Base-by-base conservation (phyloP, 176 grass and related monocot genomes). In the Rhipidocladum racemiflorum region DNA sequence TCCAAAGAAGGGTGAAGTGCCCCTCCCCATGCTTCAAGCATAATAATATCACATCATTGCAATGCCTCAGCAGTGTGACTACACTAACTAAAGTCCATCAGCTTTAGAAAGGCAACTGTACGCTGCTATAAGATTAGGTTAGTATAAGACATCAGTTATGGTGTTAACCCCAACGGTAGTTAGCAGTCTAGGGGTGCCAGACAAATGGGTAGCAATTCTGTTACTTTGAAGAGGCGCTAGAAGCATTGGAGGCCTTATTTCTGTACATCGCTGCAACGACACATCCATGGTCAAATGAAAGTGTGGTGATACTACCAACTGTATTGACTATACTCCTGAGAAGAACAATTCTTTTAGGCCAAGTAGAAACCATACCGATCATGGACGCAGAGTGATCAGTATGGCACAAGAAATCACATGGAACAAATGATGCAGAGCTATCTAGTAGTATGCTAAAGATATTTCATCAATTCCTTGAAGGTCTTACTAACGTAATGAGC, bases 11-110 rank as follows among this genome's bases (percentile, higher is more conserved):
- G 43, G 16, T 11, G n/a, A 13, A 28, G 25, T 60, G 50, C 50
- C 50, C 50, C 48, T 56, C 5, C 3, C 18, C 21, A 16, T 38
- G 77, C 7, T 38, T 39, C 76, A 66, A 79, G 29, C 32, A 55
- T 40, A 65, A 56, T 68, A 30, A 68, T 30, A 60, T 44, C 35
- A 60, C 50, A 81, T 44, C 65, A 70, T 81, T 43, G 79, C 17
- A 43, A 59, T 59, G 65, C 36, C 9, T 81, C 16, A 6, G 12
- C 9, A 10, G 79, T 46, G 54, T 53, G 23, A 44, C 50, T 54
- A 49, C 35, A 43, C 25, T 70, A 45, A 81, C 66, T 9, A 14
- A 29, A 60, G 35, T 44, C 3, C n/a, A 80, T 61, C 36, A 59
- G 45, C 45, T 39, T 65, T 25, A 57, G 34, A 76, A 67, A 66